Conservation (phyloP, 2,329 filamentous ascomycete species). For the Elsinoe perseae region DNA sequence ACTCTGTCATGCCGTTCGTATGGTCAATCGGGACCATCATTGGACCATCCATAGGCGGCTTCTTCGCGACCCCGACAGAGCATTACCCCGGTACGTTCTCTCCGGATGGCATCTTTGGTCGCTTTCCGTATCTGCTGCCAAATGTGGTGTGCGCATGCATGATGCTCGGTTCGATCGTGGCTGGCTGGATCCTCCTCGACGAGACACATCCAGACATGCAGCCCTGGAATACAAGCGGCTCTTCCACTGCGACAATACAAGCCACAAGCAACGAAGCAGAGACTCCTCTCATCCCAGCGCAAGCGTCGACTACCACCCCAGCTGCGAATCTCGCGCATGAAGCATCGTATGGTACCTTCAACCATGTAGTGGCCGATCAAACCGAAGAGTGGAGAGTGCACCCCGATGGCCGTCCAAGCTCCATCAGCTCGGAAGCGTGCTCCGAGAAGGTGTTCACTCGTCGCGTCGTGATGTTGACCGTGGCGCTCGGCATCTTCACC, state of each 20-base stretch:
- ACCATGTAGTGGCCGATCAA: conserved; percentile 43
- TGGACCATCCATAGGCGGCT: conserved; percentile 79
- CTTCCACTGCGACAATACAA: conserved; percentile 20
- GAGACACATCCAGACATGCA: conserved; percentile 86
- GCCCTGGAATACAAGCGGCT: conserved; percentile 34
- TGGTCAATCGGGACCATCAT: conserved; percentile 88
- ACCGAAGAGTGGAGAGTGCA: conserved; percentile 46
- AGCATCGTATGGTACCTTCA: conserved; percentile 48
- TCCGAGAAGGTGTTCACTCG: conserved; percentile 48
- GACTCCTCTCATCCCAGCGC: conserved; percentile 65
- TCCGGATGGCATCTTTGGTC: conserved; percentile 59
- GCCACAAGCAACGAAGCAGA: conserved; percentile 45
- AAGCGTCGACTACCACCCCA: conserved; percentile 63
- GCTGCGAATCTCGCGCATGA: conserved; percentile 64
- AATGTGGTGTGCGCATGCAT: conserved; percentile 76
- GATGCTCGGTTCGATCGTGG: conserved; percentile 68
- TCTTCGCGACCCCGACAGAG: conserved; percentile 69
- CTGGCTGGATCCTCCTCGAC: conserved; percentile 72
- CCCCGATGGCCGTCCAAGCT: conserved; percentile 34
- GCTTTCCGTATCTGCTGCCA: conserved; percentile 79
- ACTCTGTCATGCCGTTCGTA: conserved; percentile 88
- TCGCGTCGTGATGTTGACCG: conserved; percentile 64
- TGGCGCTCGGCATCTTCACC: conserved; percentile 83
- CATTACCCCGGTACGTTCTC: conserved; percentile 68
- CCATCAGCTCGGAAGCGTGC: conserved; percentile 26